Evolutionary conservation across 805 yeast genomes (phyloP), one percentile per base, ranked within the genome.

Genomic region (Tetrapisispora fleetii): DNA sequence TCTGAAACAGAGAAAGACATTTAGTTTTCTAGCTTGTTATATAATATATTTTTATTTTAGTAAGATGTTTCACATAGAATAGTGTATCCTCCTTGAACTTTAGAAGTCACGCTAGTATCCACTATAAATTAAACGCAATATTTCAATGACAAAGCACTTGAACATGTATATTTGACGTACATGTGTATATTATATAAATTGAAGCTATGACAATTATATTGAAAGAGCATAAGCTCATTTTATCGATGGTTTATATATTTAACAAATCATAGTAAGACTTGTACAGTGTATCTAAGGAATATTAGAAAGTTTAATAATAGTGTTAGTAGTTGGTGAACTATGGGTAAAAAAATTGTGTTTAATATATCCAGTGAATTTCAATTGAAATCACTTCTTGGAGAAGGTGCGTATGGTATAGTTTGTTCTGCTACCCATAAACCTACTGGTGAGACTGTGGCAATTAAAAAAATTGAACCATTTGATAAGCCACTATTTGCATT

Each of bases 321-420:
- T 6, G 4, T 24, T 24, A 24, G 28, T 17, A 4, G 38, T 16
- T n/a, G 21, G n/a, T 4, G 17, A n/a, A 40, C 28, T 27, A 58
- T 76, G 80, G 67, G 65, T 48, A 73, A 77, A 48, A 69, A 68
- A 49, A 71, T 77, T 46, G 69, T 79, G 2, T 91, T 91, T 73
- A 87, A 88, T 64, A 91, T 91, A 27, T 81, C 90, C 28, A 85
- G 84, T 52, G 89, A 86, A 60, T 91, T 90, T 66, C 88, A 88
- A 64, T 80, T 91, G 43, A 73, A 82, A 46, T 88, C 86, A 55
- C 78, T 91, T 16, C 81, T 91, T 1, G 98, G 98, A 9, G 95
- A 89, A 66, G 98, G 98, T 18, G 97, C 98, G 0, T 91, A 91
- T 62, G 98, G 98, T 6, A 80, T 90, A 13, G 98, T 91, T 11